phyloP scores from a whole-genome alignment of 2,329 filamentous ascomycete species.

The Gliomastix tumulicola region DNA sequence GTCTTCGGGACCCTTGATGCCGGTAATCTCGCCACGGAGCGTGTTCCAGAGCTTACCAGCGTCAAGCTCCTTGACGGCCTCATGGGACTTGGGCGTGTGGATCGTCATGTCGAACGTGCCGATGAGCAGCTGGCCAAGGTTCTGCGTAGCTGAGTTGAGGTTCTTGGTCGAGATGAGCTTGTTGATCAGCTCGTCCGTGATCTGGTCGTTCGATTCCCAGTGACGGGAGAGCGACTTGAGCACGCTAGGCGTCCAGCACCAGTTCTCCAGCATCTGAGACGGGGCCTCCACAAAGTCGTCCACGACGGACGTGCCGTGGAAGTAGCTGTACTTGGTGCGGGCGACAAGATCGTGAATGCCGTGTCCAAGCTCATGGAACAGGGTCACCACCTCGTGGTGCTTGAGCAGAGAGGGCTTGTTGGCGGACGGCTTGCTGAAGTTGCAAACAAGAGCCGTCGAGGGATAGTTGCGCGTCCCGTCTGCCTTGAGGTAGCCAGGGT shows the following conservation, averaged over 20 bases:
- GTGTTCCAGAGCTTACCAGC: constrained; percentile 64
- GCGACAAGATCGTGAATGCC: constrained; percentile 64
- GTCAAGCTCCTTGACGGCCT: constrained; percentile 59
- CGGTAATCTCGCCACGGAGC: constrained; percentile 63
- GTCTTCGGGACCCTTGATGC: constrained; percentile 67
- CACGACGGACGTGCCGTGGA: constrained; percentile 61
- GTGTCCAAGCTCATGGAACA: constrained; percentile 73
- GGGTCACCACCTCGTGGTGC: constrained; percentile 75
- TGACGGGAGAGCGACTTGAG: constrained; percentile 64
- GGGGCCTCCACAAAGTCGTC: constrained; percentile 67
- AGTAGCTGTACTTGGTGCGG: constrained; percentile 55
- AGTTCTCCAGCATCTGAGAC: constrained; percentile 69
- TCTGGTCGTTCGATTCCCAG: constrained; percentile 62
- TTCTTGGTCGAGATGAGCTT: constrained; percentile 72
- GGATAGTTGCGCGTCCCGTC: constrained; percentile 69
- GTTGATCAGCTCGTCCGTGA: constrained; percentile 68
- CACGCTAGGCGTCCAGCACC: constrained; percentile 64
- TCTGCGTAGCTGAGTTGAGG: constrained; percentile 74
- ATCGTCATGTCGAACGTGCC: constrained; percentile 81
- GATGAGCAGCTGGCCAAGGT: constrained; percentile 72
- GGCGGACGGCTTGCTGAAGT: constrained; percentile 73
- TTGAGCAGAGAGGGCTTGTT: constrained; percentile 74
- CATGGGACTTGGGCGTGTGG: constrained; percentile 63
- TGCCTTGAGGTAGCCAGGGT: constrained; percentile 60
- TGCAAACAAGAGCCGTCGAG: constrained; percentile 75